Evolutionary conservation across 768 basidiomycete species (phyloP).

Genomic region (Macrocybe gigantea): DNA sequence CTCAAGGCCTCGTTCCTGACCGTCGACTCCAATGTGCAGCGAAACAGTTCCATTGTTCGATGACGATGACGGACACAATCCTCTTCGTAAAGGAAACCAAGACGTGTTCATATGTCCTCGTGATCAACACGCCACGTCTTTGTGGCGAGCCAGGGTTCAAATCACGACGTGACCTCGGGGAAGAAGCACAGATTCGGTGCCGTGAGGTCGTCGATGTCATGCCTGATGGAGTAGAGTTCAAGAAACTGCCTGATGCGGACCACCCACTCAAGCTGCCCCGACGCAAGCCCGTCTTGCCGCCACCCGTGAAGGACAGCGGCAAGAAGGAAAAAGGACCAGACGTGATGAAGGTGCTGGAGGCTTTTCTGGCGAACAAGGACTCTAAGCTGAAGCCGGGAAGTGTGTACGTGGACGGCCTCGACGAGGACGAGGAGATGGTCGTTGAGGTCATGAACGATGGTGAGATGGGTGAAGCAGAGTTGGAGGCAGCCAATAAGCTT

Average conservation of each 20-base stretch:
- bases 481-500: constrained; percentile 36
- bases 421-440: constrained; percentile 35
- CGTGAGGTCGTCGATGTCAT: constrained; percentile 55
- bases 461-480: constrained; percentile 27
- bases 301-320: not conserved
- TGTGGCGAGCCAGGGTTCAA: constrained; percentile 93
- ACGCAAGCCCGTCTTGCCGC: constrained; percentile 11
- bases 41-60: constrained; percentile 87
- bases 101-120: constrained; percentile 90
- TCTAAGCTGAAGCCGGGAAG: constrained; percentile 17
- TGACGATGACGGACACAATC: constrained; percentile 89
- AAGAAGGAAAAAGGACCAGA: constrained; percentile 24
- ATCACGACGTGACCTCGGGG: constrained; percentile 58
- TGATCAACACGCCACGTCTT: constrained; percentile 91
- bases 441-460: constrained; percentile 41
- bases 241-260: constrained; percentile 16
- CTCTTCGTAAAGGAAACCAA: constrained; percentile 89
- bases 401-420: constrained; percentile 34
- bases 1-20: constrained; percentile 11
- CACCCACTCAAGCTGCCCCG: constrained; percentile 18
- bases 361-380: constrained; percentile 23
- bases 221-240: constrained; percentile 8
- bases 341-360: constrained; percentile 33
- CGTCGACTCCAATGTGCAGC: not conserved
- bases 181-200: constrained; percentile 71